These are phyloP conservation scores for Olyra latifolia DNA, from an alignment of 176 grass and related monocot species.

Conservation along the genomic window DNA sequence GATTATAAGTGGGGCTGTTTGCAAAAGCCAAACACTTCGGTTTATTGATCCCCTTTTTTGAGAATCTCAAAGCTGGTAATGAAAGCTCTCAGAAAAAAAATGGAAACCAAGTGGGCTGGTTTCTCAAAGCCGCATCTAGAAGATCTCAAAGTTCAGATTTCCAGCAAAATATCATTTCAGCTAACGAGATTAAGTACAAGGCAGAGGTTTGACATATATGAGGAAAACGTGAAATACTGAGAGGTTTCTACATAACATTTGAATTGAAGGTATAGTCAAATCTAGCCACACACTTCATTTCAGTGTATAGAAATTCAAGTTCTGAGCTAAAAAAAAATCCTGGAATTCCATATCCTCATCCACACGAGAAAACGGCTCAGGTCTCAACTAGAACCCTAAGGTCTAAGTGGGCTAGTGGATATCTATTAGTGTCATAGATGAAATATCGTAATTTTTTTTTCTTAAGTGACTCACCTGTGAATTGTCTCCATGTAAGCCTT, in stretches of 20 bases:
- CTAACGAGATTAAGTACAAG: neutral
- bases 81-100: too few relatives aligned
- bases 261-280: neutral
- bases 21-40: too few relatives aligned
- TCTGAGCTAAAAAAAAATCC: neutral
- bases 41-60: too few relatives aligned
- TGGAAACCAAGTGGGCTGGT: too few relatives aligned
- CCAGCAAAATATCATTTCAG: too few relatives aligned
- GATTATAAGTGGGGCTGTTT: too few relatives aligned
- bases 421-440: neutral
- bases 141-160: too few relatives aligned
- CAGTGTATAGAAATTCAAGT: neutral
- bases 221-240: neutral
- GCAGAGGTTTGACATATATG: neutral
- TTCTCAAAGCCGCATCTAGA: too few relatives aligned
- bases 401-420: neutral
- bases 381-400: neutral
- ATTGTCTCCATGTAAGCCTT: constrained; percentile 54
- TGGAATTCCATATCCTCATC: neutral
- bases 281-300: neutral
- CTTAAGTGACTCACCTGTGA: constrained; percentile 52
- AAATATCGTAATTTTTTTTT: constrained; percentile 16
- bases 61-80: too few relatives aligned
- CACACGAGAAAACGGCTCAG: neutral
- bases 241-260: neutral